phyloP scores from a whole-genome alignment of 1,139 yeast species.

The Lizanozyma gosingica region DNA sequence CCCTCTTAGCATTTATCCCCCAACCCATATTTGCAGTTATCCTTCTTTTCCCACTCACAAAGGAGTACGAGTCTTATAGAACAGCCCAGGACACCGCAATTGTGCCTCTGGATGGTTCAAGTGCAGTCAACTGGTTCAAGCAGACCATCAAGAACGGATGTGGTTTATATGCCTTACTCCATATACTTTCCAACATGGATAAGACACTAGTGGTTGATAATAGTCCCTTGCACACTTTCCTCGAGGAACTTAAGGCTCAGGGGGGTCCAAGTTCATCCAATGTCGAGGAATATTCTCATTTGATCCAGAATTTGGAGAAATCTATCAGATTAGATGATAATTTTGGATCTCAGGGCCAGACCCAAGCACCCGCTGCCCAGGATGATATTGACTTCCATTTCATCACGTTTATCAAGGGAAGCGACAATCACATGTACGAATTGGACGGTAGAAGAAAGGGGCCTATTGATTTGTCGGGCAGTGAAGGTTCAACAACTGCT shows the following conservation, averaged over 20 bases:
- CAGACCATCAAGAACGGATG: constrained; percentile 89
- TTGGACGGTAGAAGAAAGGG: constrained; percentile 85
- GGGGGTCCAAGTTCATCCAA: constrained; percentile 11
- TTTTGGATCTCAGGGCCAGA: constrained; percentile 63
- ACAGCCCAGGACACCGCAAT: constrained; percentile 17
- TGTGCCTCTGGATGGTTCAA: constrained; percentile 3
- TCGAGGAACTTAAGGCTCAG: constrained; percentile 15
- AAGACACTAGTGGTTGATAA: constrained; percentile 30
- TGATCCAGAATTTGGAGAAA: constrained; percentile 47
- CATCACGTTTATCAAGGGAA: constrained; percentile 59
- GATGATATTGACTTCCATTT: constrained; percentile 68
- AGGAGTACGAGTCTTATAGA: constrained; percentile 47
- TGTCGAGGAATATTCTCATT: constrained; percentile 30
- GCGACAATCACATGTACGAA: constrained; percentile 60
- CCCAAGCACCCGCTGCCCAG: constrained; percentile 68
- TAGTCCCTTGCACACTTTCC: constrained; percentile 12
- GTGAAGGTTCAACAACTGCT: constrained; percentile 13
- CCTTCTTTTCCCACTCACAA: constrained; percentile 72
- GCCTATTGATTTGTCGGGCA: constrained; percentile 54
- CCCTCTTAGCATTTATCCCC: constrained; percentile 68
- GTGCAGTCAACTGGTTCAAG: constrained; percentile 54
- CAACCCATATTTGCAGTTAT: constrained; percentile 72
- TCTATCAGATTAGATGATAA: constrained; percentile 41
- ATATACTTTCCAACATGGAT: constrained; percentile 60
- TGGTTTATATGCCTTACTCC: constrained; percentile 84